These are phyloP conservation scores for Dichotomopilus funicola DNA, from an alignment of 2,329 filamentous ascomycete genomes.

Conservation along the genomic window DNA sequence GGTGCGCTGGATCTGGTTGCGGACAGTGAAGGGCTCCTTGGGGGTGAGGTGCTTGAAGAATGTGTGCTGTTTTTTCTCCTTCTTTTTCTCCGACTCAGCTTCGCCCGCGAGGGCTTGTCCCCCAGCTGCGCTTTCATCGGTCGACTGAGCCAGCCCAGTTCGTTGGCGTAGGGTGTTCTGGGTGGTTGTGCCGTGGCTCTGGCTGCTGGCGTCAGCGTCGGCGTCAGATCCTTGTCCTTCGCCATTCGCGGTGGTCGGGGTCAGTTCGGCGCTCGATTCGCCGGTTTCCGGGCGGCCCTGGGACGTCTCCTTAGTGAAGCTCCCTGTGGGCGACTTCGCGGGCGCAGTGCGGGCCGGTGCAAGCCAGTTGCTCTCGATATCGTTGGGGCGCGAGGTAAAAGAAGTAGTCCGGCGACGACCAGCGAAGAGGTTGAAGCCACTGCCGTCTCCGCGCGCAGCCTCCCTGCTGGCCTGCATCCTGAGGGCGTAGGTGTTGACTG, in stretches of 20 bases:
- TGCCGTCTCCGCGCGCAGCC: slow-evolving; percentile 32
- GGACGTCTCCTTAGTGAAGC: neutral
- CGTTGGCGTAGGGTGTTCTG: slow-evolving; percentile 23
- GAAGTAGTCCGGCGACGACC: too few species aligned
- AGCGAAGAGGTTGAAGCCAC: slow-evolving; percentile 40
- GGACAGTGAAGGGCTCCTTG: slow-evolving; percentile 50
- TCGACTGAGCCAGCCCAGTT: slow-evolving; percentile 18
- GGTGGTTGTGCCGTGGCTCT: slow-evolving; percentile 10
- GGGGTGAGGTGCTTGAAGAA: slow-evolving; percentile 43
- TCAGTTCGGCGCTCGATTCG: slow-evolving; percentile 1
- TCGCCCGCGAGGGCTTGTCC: slow-evolving; percentile 16
- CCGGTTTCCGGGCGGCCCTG: neutral
- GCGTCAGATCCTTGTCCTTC: neutral
- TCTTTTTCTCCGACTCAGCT: slow-evolving; percentile 29
- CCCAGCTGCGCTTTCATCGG: slow-evolving; percentile 1
- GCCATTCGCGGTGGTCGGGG: neutral
- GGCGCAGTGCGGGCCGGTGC: slow-evolving; percentile 1
- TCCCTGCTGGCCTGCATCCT: slow-evolving; percentile 40
- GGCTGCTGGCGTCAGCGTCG: neutral
- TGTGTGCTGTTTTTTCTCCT: slow-evolving; percentile 36
- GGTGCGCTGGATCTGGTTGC: slow-evolving; percentile 65
- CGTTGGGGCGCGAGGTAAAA: too few species aligned
- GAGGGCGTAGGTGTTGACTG: slow-evolving; percentile 42
- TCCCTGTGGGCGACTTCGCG: neutral
- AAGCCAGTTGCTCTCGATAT: slow-evolving; percentile 20